These are phyloP conservation scores for Leccinum griseonigrum DNA, from an alignment of 1,284 basidiomycete genomes.

Conservation along the genomic window DNA sequence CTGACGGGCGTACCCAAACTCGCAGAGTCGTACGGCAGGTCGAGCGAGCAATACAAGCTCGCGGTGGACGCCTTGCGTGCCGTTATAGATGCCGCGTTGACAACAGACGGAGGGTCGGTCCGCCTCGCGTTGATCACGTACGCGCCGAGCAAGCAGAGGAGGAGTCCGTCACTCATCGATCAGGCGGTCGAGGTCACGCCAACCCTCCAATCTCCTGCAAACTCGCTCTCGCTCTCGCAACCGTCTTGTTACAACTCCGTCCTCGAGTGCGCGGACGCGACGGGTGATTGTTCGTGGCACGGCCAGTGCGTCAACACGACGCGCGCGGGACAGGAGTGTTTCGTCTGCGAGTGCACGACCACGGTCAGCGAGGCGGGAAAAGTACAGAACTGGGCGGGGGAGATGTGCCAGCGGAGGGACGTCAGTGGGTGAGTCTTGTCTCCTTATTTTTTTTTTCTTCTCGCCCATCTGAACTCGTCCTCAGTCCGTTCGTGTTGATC, in stretches of 20 bases:
- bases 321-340: slow-evolving; percentile 68
- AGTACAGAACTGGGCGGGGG: slow-evolving; percentile 69
- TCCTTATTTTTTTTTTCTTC: not conserved
- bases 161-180: slow-evolving; percentile 41
- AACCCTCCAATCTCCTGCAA: slow-evolving; percentile 37
- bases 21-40: slow-evolving; percentile 43
- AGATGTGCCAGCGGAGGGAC: slow-evolving; percentile 72
- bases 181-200: slow-evolving; percentile 40
- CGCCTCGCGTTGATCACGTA: slow-evolving; percentile 56
- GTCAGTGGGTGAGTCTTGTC: slow-evolving; percentile 62
- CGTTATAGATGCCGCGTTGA: slow-evolving; percentile 34
- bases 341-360: slow-evolving; percentile 63
- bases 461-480: not conserved
- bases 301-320: slow-evolving; percentile 62
- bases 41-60: slow-evolving; percentile 53
- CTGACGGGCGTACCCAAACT: slow-evolving; percentile 50
- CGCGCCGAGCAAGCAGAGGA: slow-evolving; percentile 31
- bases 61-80: slow-evolving; percentile 44
- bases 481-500: slow-evolving; percentile 70
- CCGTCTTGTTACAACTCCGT: slow-evolving; percentile 62
- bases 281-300: slow-evolving; percentile 64
- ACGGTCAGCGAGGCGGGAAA: slow-evolving; percentile 51
- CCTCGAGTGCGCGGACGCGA: slow-evolving; percentile 58
- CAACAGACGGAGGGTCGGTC: slow-evolving; percentile 27
- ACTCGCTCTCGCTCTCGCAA: slow-evolving; percentile 21